A percentile compares a stretch with the other conserved stretches of the same genome.
Conservation (phyloP, 148 eudicot species). For the Persicaria maculosa region DNA sequence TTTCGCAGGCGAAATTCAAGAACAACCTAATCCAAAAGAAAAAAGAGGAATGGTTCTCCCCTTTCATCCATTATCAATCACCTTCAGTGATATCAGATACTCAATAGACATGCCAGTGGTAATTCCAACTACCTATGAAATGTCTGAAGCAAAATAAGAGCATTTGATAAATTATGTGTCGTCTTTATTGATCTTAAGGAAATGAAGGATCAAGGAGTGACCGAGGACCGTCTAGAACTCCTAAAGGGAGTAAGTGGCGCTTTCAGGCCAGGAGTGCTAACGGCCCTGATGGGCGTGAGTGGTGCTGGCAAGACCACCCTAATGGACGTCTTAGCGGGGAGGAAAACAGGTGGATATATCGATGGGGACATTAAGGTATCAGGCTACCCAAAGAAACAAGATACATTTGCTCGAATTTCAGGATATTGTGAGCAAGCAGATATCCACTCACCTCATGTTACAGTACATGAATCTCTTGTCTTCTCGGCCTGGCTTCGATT, state of each 20-base stretch:
- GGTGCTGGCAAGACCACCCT: constrained; percentile 18
- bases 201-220: constrained; percentile 38
- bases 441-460: constrained; percentile 17
- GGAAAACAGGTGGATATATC: constrained; percentile 16
- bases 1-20: constrained; percentile 1
- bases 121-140: background rate
- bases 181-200: background rate
- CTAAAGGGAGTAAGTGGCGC: constrained; percentile 47
- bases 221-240: constrained; percentile 38
- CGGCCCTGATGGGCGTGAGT: constrained; percentile 17
- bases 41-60: constrained; percentile 14
- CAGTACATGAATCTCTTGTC: constrained; percentile 14
- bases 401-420: constrained; percentile 16
- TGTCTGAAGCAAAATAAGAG: background rate
- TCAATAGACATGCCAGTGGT: constrained; percentile 20
- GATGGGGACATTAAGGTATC: constrained; percentile 12
- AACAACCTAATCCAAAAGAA: background rate
- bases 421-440: constrained; percentile 16
- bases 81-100: constrained; percentile 14
- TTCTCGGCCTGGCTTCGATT: constrained; percentile 18
- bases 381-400: constrained; percentile 17
- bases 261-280: constrained; percentile 53
- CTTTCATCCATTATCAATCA: constrained; percentile 14
- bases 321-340: constrained; percentile 15
- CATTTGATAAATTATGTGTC: background rate